A percentile compares a stretch with the other conserved stretches of the same genome.
Conservation (phyloP, 2,329 filamentous ascomycete species). For the Sphaerulina vaccinii region DNA sequence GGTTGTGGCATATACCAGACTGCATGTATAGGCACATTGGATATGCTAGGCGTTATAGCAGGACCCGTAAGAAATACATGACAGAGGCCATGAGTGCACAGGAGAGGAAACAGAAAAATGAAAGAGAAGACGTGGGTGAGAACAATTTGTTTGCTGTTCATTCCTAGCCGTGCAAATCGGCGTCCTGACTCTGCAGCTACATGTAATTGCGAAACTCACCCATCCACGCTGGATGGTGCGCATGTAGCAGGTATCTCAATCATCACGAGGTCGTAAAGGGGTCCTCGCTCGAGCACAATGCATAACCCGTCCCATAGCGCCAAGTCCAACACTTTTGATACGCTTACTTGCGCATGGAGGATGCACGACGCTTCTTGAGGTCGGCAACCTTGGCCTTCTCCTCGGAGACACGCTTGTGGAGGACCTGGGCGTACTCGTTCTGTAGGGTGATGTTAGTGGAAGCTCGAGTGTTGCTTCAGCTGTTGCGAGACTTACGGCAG, state of each 20-base stretch:
- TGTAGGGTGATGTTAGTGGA: conserved; percentile 49
- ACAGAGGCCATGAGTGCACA: not conserved
- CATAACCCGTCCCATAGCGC: conserved; percentile 21
- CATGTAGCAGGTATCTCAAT: conserved; percentile 18
- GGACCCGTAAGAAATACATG: too few species aligned
- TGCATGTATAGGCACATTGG: too few species aligned
- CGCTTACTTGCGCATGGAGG: conserved; percentile 80
- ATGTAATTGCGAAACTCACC: conserved; percentile 12
- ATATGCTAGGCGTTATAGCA: too few species aligned
- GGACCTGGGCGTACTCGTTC: conserved; percentile 95
- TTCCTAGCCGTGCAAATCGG: conserved; percentile 17
- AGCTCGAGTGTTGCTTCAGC: not conserved
- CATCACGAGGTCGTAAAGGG: conserved; percentile 17
- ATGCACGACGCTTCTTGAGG: conserved; percentile 93
- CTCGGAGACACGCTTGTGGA: conserved; percentile 96
- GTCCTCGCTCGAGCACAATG: conserved; percentile 19
- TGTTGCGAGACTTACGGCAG: conserved; percentile 72
- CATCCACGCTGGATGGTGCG: conserved; percentile 21
- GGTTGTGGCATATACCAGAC: too few species aligned
- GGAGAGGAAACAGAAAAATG: not conserved
- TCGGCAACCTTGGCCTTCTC: conserved; percentile 92
- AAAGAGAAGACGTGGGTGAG: conserved; percentile 7
- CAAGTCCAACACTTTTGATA: conserved; percentile 18
- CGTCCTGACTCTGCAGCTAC: conserved; percentile 16
- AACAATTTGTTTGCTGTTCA: conserved; percentile 20